A percentile compares a stretch with the other conserved stretches of the same genome.
Conservation (phyloP, 1,284 basidiomycete genomes). For the Ustilago sp. region DNA sequence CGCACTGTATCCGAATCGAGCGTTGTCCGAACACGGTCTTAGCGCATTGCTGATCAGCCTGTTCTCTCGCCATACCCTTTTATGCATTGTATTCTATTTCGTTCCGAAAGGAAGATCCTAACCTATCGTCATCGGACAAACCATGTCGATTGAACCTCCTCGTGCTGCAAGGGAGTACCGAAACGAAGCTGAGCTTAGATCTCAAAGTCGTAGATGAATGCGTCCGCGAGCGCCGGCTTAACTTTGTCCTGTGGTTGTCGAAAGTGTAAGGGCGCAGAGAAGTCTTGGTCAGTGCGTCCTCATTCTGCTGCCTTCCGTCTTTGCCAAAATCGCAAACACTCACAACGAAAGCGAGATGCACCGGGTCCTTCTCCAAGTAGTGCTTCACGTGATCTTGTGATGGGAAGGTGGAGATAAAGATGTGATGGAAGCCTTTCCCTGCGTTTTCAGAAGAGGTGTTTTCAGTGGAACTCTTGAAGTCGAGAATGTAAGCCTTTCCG, state of each 20-base stretch:
- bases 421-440: slow-evolving; percentile 54
- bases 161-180: neutral
- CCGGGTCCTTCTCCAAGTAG: slow-evolving; percentile 51
- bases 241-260: slow-evolving; percentile 28
- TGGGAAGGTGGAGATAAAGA: slow-evolving; percentile 52
- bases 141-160: neutral
- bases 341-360: slow-evolving; percentile 46
- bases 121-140: neutral
- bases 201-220: slow-evolving; percentile 53
- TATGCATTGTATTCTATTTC: slow-evolving; percentile 4
- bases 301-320: neutral
- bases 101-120: neutral
- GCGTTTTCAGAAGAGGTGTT: slow-evolving; percentile 45
- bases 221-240: slow-evolving; percentile 38
- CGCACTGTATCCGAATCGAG: slow-evolving; percentile 9
- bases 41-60: neutral
- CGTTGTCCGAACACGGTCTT: slow-evolving; percentile 23
- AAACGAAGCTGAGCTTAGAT: neutral
- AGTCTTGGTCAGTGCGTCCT: neutral
- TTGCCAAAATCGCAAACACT: slow-evolving; percentile 6
- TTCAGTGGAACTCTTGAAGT: slow-evolving; percentile 42
- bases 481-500: slow-evolving; percentile 46
- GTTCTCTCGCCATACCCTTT: neutral
- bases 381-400: slow-evolving; percentile 36
- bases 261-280: neutral